Conservation (phyloP, 148 eudicot genomes). For the Rhododendron griersonianum region DNA sequence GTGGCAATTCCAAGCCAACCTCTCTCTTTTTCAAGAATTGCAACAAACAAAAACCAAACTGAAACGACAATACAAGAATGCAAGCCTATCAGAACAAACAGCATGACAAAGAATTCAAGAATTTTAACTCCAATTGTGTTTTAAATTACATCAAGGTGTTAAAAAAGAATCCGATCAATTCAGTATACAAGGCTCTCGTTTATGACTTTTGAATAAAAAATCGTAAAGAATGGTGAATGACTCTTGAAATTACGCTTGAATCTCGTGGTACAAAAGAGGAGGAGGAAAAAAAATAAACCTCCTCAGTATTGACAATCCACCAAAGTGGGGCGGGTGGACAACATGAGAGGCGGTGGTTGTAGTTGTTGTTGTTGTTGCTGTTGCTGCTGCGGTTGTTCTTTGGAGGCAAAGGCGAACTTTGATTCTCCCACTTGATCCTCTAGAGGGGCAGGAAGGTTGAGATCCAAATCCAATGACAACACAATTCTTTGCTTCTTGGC, state of each 20-base stretch:
- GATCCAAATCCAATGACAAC: slow-evolving; percentile 41
- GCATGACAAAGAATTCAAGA: neutral
- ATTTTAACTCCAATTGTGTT: neutral
- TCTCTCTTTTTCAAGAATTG: neutral
- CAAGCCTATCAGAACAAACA: neutral
- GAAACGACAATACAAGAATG: neutral
- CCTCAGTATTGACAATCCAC: slow-evolving; percentile 55
- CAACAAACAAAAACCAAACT: neutral
- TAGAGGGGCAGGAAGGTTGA: slow-evolving; percentile 49
- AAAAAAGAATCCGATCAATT: neutral
- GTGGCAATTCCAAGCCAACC: slow-evolving; percentile 24
- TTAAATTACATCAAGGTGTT: neutral
- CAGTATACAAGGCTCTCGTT: neutral
- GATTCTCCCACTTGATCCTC: slow-evolving; percentile 25
- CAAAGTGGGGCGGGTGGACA: slow-evolving; percentile 38
- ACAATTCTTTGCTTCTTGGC: neutral
- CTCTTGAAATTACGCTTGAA: neutral
- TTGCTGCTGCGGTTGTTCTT: slow-evolving; percentile 8
- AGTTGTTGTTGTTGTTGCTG: neutral
- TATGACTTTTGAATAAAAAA: neutral
- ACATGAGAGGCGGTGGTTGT: slow-evolving; percentile 17
- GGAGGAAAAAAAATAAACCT: neutral
- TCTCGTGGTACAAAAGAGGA: neutral
- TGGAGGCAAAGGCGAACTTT: slow-evolving; percentile 9
- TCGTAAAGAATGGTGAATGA: slow-evolving; percentile 10